Evolutionary conservation across 768 basidiomycete species (phyloP).

Genomic region (Rhizopogon salebrosus): DNA sequence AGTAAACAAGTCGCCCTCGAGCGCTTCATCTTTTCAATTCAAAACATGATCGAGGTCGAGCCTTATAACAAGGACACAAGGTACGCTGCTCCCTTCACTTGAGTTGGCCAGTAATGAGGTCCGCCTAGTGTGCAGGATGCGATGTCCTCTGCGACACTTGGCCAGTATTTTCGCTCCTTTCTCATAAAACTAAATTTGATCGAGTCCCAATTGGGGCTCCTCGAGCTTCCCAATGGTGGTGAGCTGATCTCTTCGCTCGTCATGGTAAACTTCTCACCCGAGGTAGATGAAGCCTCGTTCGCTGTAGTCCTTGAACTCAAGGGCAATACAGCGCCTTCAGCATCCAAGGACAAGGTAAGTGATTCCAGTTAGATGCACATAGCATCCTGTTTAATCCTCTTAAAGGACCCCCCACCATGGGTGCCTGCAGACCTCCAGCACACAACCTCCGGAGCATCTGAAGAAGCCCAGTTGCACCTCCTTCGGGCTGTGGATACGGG

Average conservation of each 20-base stretch:
- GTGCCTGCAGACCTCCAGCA: conserved; percentile 67
- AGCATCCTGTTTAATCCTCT: neutral
- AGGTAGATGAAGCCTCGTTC: conserved; percentile 67
- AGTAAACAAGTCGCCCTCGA: conserved; percentile 79
- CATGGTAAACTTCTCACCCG: neutral
- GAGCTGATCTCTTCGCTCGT: conserved; percentile 32
- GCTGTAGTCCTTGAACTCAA: conserved; percentile 78
- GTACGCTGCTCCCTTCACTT: conserved; percentile 28
- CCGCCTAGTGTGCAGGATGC: conserved; percentile 61
- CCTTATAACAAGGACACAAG: conserved; percentile 64
- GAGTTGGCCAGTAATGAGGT: neutral
- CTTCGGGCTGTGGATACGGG: conserved; percentile 81
- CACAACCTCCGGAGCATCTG: conserved; percentile 62
- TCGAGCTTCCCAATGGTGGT: conserved; percentile 33
- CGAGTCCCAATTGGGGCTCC: conserved; percentile 61
- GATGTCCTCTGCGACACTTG: conserved; percentile 57
- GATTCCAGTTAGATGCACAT: neutral
- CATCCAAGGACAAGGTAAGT: conserved; percentile 40
- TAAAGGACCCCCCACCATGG: conserved; percentile 71
- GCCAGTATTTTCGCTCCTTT: conserved; percentile 78
- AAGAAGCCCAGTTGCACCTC: conserved; percentile 67
- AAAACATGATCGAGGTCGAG: conserved; percentile 73
- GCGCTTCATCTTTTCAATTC: conserved; percentile 84
- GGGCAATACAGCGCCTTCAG: conserved; percentile 56
- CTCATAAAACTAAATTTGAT: conserved; percentile 77